A percentile compares a stretch with the other conserved stretches of the same genome.
Evolutionary conservation across 495 filamentous ascomycete genomes (phyloP).

Genomic region (Ascodesmis nigricans): DNA sequence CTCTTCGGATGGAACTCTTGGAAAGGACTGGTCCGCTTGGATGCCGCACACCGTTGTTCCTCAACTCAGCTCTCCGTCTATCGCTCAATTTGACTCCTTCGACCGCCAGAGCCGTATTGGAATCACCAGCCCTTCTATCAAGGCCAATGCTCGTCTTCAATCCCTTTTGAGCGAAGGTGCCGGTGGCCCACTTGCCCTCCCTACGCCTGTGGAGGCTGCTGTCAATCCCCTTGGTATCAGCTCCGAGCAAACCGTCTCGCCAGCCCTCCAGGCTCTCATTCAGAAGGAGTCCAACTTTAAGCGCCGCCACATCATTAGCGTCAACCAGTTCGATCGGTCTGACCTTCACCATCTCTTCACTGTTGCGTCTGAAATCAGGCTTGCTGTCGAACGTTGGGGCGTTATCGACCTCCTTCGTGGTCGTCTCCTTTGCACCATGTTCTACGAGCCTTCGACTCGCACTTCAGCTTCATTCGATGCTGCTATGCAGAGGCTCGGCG

Average conservation of each 20-base stretch:
- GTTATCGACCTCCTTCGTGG: conserved; percentile 71
- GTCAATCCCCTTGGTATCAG: conserved; percentile 28
- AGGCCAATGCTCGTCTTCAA: conserved; percentile 12
- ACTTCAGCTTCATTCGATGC: conserved; percentile 93
- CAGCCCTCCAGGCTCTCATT: conserved; percentile 45
- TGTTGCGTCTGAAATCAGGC: conserved; percentile 86
- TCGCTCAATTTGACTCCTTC: not conserved
- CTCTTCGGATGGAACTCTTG: conserved; percentile 33
- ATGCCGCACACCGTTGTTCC: conserved; percentile 31
- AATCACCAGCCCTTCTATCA: conserved; percentile 16
- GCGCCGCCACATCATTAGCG: conserved; percentile 64
- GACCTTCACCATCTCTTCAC: conserved; percentile 88
- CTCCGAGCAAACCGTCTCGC: conserved; percentile 27
- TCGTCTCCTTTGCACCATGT: conserved; percentile 67
- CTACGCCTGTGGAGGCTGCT: conserved; percentile 36
- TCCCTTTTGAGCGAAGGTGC: conserved; percentile 22
- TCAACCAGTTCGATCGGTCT: conserved; percentile 62
- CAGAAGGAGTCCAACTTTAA: conserved; percentile 59
- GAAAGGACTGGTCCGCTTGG: conserved; percentile 60
- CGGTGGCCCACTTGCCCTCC: conserved; percentile 22
- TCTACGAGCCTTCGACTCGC: conserved; percentile 92
- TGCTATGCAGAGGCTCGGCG: conserved; percentile 92
- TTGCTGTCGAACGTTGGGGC: conserved; percentile 76
- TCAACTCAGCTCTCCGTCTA: conserved; percentile 28
- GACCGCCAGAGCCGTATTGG: conserved; percentile 8